Evolutionary conservation across 768 basidiomycete genomes (phyloP).

Genomic region (Hebeloma cylindrosporum): DNA sequence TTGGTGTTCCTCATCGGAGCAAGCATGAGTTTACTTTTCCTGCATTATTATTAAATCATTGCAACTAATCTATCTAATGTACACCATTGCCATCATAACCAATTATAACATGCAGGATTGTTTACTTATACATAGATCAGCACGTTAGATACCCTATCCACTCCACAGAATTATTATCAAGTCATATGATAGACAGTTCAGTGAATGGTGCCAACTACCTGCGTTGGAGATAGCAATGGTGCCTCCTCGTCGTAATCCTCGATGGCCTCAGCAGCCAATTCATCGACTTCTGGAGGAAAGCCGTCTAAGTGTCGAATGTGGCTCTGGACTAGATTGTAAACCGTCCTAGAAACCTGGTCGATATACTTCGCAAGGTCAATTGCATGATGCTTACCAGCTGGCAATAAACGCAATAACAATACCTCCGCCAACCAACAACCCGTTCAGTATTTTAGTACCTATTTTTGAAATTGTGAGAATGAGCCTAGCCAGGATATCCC

Average conservation of each 20-base stretch:
- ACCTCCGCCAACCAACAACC: conserved; percentile 57
- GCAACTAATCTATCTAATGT: conserved; percentile 18
- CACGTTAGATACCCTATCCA: conserved; percentile 12
- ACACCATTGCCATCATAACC: not conserved
- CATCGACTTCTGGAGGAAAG: conserved; percentile 47
- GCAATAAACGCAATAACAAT: conserved; percentile 56
- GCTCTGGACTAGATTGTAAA: conserved; percentile 62
- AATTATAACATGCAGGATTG: conserved; percentile 1
- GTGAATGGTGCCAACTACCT: not conserved
- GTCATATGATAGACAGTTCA: conserved; percentile 1
- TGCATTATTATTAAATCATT: conserved; percentile 76
- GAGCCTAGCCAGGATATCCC: conserved; percentile 8
- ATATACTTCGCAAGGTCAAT: conserved; percentile 6
- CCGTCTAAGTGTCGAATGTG: conserved; percentile 58
- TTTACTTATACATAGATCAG: conserved; percentile 15
- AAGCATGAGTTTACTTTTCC: conserved; percentile 85
- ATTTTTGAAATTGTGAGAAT: conserved; percentile 11
- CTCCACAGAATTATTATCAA: conserved; percentile 5
- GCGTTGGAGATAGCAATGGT: conserved; percentile 46
- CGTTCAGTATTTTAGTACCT: conserved; percentile 70
- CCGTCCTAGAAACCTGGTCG: conserved; percentile 44
- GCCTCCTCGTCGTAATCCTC: conserved; percentile 62
- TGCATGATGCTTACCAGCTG: conserved; percentile 50
- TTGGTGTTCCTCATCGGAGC: conserved; percentile 91
- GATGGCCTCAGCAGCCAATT: conserved; percentile 56